Evolutionary conservation across 305 asterid species (phyloP).

Genomic region (Nicotiana rustica): DNA sequence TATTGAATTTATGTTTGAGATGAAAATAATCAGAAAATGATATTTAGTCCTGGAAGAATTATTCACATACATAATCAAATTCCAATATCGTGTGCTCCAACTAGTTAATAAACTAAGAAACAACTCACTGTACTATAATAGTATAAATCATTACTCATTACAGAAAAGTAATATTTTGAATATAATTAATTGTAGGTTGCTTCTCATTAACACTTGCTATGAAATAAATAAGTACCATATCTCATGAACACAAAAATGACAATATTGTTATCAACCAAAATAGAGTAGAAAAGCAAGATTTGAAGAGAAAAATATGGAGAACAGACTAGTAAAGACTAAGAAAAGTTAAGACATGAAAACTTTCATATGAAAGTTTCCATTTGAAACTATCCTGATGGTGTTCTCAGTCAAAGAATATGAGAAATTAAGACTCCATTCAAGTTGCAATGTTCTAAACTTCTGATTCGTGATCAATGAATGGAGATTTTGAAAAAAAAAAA

Average conservation of each 20-base stretch:
- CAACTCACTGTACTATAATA: neutral
- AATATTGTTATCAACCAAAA: neutral
- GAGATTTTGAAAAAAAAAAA: no score
- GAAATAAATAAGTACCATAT: neutral
- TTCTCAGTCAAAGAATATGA: neutral
- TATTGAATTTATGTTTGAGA: neutral
- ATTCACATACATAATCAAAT: neutral
- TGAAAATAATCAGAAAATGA: constrained; percentile 14
- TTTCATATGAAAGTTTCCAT: neutral
- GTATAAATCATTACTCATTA: no score
- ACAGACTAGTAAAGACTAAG: neutral
- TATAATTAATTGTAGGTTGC: neutral
- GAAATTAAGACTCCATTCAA: neutral
- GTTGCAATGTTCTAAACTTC: neutral
- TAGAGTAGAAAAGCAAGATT: neutral
- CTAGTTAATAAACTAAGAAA: constrained; percentile 11
- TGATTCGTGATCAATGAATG: neutral
- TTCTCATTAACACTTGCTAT: neutral
- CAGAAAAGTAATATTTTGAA: no score
- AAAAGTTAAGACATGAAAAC: no score
- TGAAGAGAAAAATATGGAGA: neutral
- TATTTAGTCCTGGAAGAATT: neutral
- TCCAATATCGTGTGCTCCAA: neutral
- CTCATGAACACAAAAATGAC: neutral
- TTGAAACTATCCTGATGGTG: neutral